A percentile compares a stretch with the other conserved stretches of the same genome.
Conservation (phyloP, 305 asterid species). For the Solanum hybrid region DNA sequence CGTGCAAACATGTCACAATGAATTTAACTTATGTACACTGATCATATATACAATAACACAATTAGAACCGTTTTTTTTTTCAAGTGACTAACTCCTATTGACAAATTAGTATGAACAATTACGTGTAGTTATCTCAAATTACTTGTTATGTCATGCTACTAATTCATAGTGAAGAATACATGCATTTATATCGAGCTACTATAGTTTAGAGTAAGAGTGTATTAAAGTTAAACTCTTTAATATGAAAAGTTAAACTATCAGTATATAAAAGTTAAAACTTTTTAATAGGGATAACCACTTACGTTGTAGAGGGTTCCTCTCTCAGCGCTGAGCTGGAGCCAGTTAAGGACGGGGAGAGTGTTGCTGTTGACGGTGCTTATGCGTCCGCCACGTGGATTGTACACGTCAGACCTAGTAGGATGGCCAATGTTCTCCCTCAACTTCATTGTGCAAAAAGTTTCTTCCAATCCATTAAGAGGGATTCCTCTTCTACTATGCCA, state of each 20-base stretch:
- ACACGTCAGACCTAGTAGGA: conserved; percentile 34
- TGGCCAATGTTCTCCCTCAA: conserved; percentile 39
- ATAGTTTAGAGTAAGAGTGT: background rate
- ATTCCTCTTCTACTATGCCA: background rate
- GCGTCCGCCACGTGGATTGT: conserved; percentile 63
- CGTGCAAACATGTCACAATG: background rate
- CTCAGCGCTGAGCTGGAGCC: conserved; percentile 52
- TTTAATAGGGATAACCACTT: background rate
- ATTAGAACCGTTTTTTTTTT: background rate
- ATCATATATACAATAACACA: background rate
- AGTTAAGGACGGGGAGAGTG: conserved; percentile 39
- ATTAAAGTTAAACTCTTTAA: background rate
- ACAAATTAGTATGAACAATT: background rate
- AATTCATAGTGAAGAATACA: background rate
- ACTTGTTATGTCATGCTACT: background rate
- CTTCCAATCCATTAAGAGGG: conserved; percentile 40
- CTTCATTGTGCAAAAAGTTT: conserved; percentile 43
- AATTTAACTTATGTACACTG: background rate
- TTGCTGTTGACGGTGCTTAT: conserved; percentile 42
- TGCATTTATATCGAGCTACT: background rate
- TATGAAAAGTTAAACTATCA: background rate
- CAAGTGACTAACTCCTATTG: background rate
- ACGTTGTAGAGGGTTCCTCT: conserved; percentile 46
- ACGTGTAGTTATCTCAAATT: background rate
- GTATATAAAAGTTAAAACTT: background rate